phyloP scores from a whole-genome alignment of 305 asterid genomes.

The Solanum hybrid region DNA sequence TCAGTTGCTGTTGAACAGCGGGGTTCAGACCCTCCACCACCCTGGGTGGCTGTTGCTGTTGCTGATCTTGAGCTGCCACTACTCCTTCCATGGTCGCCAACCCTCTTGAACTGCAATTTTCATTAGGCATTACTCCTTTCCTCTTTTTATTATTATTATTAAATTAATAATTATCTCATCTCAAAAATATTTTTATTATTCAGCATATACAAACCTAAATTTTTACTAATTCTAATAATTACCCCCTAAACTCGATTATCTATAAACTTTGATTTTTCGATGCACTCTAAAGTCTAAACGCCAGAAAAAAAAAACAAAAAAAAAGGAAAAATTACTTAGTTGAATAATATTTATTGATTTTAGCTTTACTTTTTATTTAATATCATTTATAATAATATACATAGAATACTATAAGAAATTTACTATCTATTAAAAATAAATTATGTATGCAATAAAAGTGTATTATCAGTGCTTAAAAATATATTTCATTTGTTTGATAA shows the following conservation, averaged over 20 bases:
- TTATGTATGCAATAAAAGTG: no score
- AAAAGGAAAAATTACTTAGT: background rate
- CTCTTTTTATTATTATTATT: background rate
- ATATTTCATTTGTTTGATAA: no score
- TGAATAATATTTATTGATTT: no score
- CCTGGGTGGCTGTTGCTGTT: conserved; percentile 36
- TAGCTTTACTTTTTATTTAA: no score
- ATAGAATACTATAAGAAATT: background rate
- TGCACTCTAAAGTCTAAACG: background rate
- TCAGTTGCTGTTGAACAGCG: conserved; percentile 85
- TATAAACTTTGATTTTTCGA: background rate
- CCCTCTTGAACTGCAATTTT: background rate
- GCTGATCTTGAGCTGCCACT: conserved; percentile 24
- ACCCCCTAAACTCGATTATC: background rate
- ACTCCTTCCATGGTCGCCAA: conserved; percentile 42
- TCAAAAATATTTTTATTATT: no score
- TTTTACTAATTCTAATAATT: no score
- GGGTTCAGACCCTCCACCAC: conserved; percentile 76
- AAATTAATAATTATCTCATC: no score
- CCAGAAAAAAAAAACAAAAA: background rate
- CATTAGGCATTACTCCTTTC: background rate
- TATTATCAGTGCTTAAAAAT: no score
- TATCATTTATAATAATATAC: no score
- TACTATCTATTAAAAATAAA: no score
- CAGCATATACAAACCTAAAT: no score